Base-by-base conservation (phyloP, 2,329 filamentous ascomycete genomes). In the Alternaria sp. region DNA sequence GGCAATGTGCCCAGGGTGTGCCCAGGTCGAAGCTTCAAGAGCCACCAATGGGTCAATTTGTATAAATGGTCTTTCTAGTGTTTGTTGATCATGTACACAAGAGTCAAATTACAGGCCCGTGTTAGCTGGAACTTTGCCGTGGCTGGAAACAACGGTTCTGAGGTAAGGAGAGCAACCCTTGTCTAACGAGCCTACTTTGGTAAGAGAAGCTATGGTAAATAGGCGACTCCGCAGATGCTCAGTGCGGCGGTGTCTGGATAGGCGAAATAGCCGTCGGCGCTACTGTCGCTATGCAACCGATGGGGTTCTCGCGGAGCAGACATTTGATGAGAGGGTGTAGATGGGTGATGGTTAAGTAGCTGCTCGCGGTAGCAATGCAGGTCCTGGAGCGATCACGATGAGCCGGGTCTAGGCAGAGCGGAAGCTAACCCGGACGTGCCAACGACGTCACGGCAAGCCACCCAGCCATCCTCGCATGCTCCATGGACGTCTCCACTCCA, bases 371-470 rank as follows among this genome's bases (percentile, higher is more conserved):
- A 8, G 39, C 6, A 14, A 26, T 49, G 46, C 46, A 49, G 46
- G 46, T 12, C 46, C 46, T 14, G 30, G 14, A 49, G 46, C 24
- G 46, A 49, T 1, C 30, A 34, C 46, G 46, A 36, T 38, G 9
- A 24, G 5, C 46, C 24, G 14, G 46, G 32, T 34, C 46, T 7
- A 26, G 46, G 32, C 46, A 26, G 36, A 20, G 30, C 46, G 46
- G 46, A 49, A 36, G 46, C 46, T 38, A 49, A 12, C 18, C 20
- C 20, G 32, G 46, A 20, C 30, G 30, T 14, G 32, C 46, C 46
- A 49, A 38, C 46, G 46, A 49, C 46, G 46, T 49, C 46, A 49
- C 30, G 46, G 46, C 46, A 38, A 49, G 46, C 46, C 46, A 48
- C 46, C 46, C 46, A 49, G 46, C 46, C 46, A 49, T 38, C 20